phyloP scores from a whole-genome alignment of 75 land plant genomes.

The Pinus tabuliformis region DNA sequence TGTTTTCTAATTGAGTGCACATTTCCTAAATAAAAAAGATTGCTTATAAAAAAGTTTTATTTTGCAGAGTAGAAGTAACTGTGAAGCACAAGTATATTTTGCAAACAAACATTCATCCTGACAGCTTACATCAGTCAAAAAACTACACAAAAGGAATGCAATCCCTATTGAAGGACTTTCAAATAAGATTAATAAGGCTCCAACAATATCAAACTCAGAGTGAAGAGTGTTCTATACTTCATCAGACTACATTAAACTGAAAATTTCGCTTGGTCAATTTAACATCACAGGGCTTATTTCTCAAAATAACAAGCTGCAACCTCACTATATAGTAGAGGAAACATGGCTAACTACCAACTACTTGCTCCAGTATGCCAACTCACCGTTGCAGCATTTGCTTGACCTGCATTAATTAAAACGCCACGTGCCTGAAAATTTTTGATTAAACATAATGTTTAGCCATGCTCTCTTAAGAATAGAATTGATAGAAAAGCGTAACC shows the following conservation, averaged over 20 bases:
- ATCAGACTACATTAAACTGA: neutral
- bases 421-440: conserved; percentile 77
- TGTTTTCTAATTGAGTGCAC: too few relatives aligned
- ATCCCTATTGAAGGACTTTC: neutral
- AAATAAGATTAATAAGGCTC: neutral
- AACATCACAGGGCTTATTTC: neutral
- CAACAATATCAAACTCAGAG: neutral
- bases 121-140: neutral
- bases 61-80: neutral
- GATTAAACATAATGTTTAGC: neutral
- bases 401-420: conserved; percentile 96
- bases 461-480: neutral
- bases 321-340: neutral
- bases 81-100: neutral
- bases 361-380: conserved; percentile 14
- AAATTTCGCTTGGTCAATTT: neutral
- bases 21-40: neutral
- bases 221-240: neutral
- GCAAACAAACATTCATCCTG: neutral
- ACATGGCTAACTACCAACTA: neutral
- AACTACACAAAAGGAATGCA: neutral
- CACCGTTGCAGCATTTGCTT: conserved; percentile 99
- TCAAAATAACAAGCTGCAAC: neutral
- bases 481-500: neutral
- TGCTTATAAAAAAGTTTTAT: neutral